Percentiles rank a stretch among this genome's conserved stretches.
phyloP scores from a whole-genome alignment of 352 stramenopile species.

The Pythium brassicae region DNA sequence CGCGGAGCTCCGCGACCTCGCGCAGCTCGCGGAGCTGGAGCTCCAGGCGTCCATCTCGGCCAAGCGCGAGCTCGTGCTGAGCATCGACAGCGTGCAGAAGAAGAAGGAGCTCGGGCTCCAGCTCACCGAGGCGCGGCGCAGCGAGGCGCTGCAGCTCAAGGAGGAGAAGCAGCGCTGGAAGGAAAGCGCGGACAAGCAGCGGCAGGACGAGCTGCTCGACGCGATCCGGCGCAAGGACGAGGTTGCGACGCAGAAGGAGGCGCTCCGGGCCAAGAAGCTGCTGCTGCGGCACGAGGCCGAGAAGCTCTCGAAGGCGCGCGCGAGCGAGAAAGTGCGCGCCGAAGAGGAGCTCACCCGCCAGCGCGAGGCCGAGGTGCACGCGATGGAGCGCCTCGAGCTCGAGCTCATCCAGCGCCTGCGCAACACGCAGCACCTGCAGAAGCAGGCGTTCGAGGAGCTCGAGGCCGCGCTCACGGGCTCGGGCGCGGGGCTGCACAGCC shows the following conservation, averaged over 20 bases:
- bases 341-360: constrained; percentile 62
- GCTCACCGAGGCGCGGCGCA: constrained; percentile 57
- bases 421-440: constrained; percentile 83
- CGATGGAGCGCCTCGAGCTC: constrained; percentile 79
- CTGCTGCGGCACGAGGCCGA: constrained; percentile 69
- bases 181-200: constrained; percentile 58
- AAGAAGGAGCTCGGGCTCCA: constrained; percentile 74
- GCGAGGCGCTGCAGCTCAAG: constrained; percentile 71
- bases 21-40: constrained; percentile 49
- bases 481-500: constrained; percentile 23
- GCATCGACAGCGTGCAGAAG: constrained; percentile 76
- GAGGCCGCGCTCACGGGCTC: constrained; percentile 64
- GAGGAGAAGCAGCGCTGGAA: constrained; percentile 82
- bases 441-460: constrained; percentile 81
- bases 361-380: constrained; percentile 63
- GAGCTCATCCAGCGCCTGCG: constrained; percentile 79
- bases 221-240: constrained; percentile 70
- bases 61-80: constrained; percentile 74
- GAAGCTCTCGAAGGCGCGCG: constrained; percentile 59
- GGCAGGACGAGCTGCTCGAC: constrained; percentile 57
- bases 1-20: constrained; percentile 52
- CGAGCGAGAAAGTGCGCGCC: constrained; percentile 49
- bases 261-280: constrained; percentile 60
- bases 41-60: constrained; percentile 62
- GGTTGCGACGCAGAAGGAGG: constrained; percentile 61